Evolutionary conservation across 257 asterid species (phyloP).

Genomic region (Striga asiatica): DNA sequence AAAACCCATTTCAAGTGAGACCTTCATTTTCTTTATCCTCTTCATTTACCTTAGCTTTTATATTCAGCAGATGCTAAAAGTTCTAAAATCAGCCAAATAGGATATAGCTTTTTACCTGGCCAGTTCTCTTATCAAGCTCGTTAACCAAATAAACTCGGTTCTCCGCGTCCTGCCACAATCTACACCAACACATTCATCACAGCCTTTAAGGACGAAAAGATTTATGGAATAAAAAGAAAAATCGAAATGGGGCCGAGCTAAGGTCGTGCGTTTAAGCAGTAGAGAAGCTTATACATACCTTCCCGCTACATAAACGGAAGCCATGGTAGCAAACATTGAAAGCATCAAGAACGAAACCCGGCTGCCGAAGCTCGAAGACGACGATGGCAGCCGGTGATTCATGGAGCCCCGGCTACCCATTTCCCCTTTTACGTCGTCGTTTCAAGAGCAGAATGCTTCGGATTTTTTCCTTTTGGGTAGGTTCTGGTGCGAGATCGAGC

Average conservation of each 20-base stretch:
- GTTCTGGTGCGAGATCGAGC: background rate
- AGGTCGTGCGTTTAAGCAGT: background rate
- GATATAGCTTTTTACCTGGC: constrained; percentile 37
- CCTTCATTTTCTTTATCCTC: background rate
- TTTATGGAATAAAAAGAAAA: background rate
- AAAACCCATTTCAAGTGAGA: no score
- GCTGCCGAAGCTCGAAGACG: constrained; percentile 40
- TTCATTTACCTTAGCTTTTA: background rate
- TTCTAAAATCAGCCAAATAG: background rate
- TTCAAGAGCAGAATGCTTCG: background rate
- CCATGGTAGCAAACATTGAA: constrained; percentile 81
- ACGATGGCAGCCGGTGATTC: constrained; percentile 29
- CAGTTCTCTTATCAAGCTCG: constrained; percentile 63
- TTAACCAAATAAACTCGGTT: constrained; percentile 41
- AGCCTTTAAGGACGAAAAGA: background rate
- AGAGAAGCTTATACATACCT: constrained; percentile 30
- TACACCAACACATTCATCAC: constrained; percentile 20
- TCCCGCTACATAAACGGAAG: constrained; percentile 63
- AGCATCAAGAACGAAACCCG: constrained; percentile 53
- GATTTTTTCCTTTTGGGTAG: background rate
- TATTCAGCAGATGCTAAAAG: background rate
- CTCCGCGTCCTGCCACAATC: constrained; percentile 85
- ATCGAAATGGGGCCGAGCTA: no score
- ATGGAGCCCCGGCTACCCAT: constrained; percentile 67
- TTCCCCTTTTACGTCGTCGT: constrained; percentile 19